Evolutionary conservation across 805 yeast species (phyloP).

Genomic region (Saccharomycopsis javanensis): DNA sequence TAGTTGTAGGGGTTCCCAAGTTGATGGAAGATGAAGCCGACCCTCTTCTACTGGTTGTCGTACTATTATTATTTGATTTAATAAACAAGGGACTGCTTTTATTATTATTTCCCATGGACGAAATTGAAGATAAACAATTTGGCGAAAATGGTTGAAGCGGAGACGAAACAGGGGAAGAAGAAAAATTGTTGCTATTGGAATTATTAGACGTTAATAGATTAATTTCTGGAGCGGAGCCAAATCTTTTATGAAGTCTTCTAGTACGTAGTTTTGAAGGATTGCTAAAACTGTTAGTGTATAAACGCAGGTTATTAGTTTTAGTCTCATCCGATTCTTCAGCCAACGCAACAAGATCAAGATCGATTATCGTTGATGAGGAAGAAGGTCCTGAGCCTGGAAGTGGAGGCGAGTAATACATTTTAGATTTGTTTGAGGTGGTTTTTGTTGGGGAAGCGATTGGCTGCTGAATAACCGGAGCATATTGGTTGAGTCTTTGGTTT

Average conservation of each 20-base stretch:
- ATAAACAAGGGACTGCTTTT: not conserved
- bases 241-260: not conserved
- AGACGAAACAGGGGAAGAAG: not conserved
- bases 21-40: not conserved
- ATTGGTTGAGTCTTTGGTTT: not conserved
- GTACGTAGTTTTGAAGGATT: constrained; percentile 1
- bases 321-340: not conserved
- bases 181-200: not conserved
- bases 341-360: not conserved
- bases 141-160: not conserved
- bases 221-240: not conserved
- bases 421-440: not conserved
- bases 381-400: not conserved
- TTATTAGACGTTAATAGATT: not conserved
- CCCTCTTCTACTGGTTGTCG: not conserved
- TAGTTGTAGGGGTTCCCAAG: not conserved
- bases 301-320: not conserved
- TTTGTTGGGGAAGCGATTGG: not conserved
- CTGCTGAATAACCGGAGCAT: not conserved
- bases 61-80: not conserved
- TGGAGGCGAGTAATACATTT: not conserved
- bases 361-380: not conserved
- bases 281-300: not conserved
- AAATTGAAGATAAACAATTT: not conserved
- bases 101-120: not conserved